These are phyloP conservation scores for Vicia villosa DNA, from an alignment of 306 rosid genomes.

Conservation along the genomic window DNA sequence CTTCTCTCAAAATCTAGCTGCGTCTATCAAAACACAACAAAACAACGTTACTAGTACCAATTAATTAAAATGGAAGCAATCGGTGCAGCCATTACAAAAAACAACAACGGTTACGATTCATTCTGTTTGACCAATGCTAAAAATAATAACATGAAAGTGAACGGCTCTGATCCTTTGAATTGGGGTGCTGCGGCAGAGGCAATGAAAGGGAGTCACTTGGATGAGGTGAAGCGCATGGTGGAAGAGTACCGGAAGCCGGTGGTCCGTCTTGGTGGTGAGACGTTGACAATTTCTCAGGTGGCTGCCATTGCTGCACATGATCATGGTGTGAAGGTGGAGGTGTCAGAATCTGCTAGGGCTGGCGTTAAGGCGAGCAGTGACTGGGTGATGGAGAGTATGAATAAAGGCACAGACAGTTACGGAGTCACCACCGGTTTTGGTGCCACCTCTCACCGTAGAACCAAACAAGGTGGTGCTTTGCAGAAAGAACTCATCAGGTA, in stretches of 20 bases:
- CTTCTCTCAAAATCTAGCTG: background rate
- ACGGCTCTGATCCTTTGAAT: conserved; percentile 54
- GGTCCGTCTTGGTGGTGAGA: conserved; percentile 71
- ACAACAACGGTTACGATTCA: conserved; percentile 38
- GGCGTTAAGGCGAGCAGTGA: conserved; percentile 93
- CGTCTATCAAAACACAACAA: background rate
- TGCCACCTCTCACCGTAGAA: conserved; percentile 80
- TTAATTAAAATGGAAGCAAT: conserved; percentile 42
- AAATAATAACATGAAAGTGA: background rate
- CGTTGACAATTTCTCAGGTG: conserved; percentile 74
- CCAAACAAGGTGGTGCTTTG: conserved; percentile 84
- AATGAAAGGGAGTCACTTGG: conserved; percentile 73
- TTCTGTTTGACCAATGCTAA: conserved; percentile 34
- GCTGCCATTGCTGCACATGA: conserved; percentile 65
- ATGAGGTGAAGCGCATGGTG: conserved; percentile 92
- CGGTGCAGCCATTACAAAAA: conserved; percentile 31
- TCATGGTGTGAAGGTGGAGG: conserved; percentile 54
- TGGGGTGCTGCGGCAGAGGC: conserved; percentile 77
- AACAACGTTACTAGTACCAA: background rate
- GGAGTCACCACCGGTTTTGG: conserved; percentile 97
- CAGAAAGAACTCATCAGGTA: conserved; percentile 84
- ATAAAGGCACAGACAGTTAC: conserved; percentile 73
- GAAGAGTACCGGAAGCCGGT: conserved; percentile 63
- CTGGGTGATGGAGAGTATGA: conserved; percentile 84
- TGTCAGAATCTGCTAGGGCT: conserved; percentile 62